Percentiles rank a stretch among this genome's conserved stretches.
These are phyloP conservation scores for Phytophthora pluvialis DNA, from an alignment of 352 stramenopile genomes.

Conservation along the genomic window DNA sequence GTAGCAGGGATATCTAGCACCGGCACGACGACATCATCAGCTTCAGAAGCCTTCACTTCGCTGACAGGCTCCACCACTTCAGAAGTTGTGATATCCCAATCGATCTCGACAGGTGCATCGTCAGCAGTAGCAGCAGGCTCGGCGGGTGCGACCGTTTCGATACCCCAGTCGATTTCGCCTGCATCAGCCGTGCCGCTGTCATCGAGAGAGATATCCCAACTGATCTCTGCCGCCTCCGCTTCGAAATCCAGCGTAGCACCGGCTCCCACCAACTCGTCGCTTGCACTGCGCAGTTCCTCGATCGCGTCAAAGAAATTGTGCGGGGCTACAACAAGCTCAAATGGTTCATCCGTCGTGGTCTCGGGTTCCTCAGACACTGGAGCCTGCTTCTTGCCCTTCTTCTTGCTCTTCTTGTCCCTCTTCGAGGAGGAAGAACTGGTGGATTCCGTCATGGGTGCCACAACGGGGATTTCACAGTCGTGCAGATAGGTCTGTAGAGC, in stretches of 20 bases:
- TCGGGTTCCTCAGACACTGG: conserved; percentile 19
- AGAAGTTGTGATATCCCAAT: conserved; percentile 76
- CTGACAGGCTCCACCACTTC: conserved; percentile 42
- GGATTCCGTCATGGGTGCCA: conserved; percentile 19
- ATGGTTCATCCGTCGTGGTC: conserved; percentile 29
- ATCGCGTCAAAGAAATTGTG: conserved; percentile 71
- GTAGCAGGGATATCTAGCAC: conserved; percentile 12
- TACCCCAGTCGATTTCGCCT: conserved; percentile 71
- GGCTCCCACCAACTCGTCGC: conserved; percentile 37
- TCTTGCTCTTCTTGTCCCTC: conserved; percentile 56
- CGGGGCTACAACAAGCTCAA: conserved; percentile 45
- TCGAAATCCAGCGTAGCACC: conserved; percentile 53
- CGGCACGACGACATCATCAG: conserved; percentile 12
- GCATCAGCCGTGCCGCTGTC: conserved; percentile 36
- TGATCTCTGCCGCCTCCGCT: conserved; percentile 63
- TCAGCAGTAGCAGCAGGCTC: conserved; percentile 28
- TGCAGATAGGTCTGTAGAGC: conserved; percentile 74
- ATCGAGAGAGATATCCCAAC: conserved; percentile 76
- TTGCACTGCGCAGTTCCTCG: conserved; percentile 50
- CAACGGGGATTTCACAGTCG: conserved; percentile 51
- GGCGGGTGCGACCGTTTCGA: conserved; percentile 45
- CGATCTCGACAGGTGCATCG: conserved; percentile 62
- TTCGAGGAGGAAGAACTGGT: conserved; percentile 31
- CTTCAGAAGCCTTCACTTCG: conserved; percentile 9
- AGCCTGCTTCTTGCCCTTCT: conserved; percentile 35